Percentiles rank a stretch among this genome's conserved stretches.
phyloP scores from a whole-genome alignment of 805 yeast species.

The Saccharomycopsis sp. region DNA sequence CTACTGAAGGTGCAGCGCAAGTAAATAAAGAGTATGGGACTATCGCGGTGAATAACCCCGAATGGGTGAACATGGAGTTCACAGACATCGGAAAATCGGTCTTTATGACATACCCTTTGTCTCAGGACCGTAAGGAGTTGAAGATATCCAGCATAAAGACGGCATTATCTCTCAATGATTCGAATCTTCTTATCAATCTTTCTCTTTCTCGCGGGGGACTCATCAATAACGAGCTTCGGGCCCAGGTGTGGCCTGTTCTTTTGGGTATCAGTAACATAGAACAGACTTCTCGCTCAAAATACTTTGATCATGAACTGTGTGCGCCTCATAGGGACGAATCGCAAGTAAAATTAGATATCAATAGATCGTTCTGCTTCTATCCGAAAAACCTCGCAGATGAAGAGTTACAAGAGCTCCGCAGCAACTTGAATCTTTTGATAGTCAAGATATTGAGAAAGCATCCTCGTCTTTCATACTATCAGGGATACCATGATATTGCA shows the following conservation, averaged over 20 bases:
- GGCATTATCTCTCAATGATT: slow-evolving; percentile 30
- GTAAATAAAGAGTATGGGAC: neutral
- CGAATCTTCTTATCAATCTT: slow-evolving; percentile 27
- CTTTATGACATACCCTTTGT: slow-evolving; percentile 37
- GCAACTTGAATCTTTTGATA: slow-evolving; percentile 34
- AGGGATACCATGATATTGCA: slow-evolving; percentile 88
- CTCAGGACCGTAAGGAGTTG: slow-evolving; percentile 32
- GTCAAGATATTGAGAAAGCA: slow-evolving; percentile 49
- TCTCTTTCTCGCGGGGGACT: slow-evolving; percentile 44
- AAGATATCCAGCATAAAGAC: slow-evolving; percentile 27
- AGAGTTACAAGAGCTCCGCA: slow-evolving; percentile 23
- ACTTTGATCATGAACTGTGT: slow-evolving; percentile 15
- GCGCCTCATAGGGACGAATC: slow-evolving; percentile 61
- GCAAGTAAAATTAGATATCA: slow-evolving; percentile 75
- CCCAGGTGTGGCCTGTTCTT: slow-evolving; percentile 46
- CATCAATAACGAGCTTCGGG: slow-evolving; percentile 35
- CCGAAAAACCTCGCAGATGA: slow-evolving; percentile 25
- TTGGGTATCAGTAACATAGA: slow-evolving; percentile 27
- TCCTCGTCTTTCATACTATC: slow-evolving; percentile 71
- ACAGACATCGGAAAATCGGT: slow-evolving; percentile 40
- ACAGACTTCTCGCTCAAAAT: too few relatives aligned
- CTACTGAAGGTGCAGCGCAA: neutral
- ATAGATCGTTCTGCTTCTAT: slow-evolving; percentile 53
- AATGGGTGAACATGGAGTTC: slow-evolving; percentile 48
- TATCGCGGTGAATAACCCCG: slow-evolving; percentile 23